Base-by-base conservation (phyloP, 192 early-diverging fungal genomes). In the Coemansia sp. region DNA sequence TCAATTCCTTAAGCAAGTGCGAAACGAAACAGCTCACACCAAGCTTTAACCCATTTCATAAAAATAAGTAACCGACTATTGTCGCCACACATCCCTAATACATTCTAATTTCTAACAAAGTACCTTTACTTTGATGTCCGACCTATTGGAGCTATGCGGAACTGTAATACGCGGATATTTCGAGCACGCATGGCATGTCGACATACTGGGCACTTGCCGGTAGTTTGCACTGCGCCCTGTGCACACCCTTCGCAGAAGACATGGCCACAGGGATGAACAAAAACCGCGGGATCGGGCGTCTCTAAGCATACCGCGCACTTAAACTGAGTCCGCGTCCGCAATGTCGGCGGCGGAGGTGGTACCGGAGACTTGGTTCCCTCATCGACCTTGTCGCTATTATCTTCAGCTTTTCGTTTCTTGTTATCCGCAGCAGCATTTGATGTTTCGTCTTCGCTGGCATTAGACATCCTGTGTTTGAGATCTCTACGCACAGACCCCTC, bases 1-100 rank as follows among this genome's bases (percentile, higher is more conserved):
- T 38, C 93, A 95, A 40, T 99, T 99, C 84, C 81, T 99, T 72
- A 94, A 94, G 75, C 95, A 97, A 75, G 90, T 89, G 12, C 85
- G 93, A 16, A 89, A 95, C 64, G 95, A 97, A 71, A 97, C 95
- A 0, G 74, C 70, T 0, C 87, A 90, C 51, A 87, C 89, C 47
- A 69, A 41, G 41, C 71, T 82, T 20, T 73, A 47, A 66, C 2
- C 40, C 27, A 29, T 29, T 27, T 31, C 5, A 12, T 2, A 29
- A 12, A 29, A 15, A 13, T 15, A 55, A 46, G 44, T 11, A 5
- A 55, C 22, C 20, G 24, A 31, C 31, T 55, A 55, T 29, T 55
- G 9, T 51, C 47, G 44, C 15, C 44, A 46, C n/a, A 51, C 47
- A 12, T 3, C 24, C n/a, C 10, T 54, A 54, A 24, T 54, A 54